phyloP scores from a whole-genome alignment of 2,329 filamentous ascomycete species.

The Alternaria burnsii region DNA sequence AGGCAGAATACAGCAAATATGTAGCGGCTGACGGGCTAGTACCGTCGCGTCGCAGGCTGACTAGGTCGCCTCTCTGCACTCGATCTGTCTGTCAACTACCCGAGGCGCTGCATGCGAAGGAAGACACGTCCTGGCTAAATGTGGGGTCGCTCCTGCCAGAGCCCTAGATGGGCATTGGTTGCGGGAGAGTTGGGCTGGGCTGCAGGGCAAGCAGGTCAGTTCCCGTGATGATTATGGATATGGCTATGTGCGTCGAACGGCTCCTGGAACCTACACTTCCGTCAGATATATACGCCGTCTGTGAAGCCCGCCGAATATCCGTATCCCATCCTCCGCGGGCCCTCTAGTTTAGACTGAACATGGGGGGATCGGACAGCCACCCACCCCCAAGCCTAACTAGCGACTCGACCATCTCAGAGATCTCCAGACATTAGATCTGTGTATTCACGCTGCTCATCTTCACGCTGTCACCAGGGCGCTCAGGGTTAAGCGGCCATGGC shows the following conservation, averaged over 20 bases:
- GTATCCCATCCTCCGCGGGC: conserved; percentile 6
- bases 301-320: conserved; percentile 6
- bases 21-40: conserved; percentile 10
- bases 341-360: conserved; percentile 7
- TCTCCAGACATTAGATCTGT: conserved; percentile 24
- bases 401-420: conserved; percentile 13
- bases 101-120: conserved; percentile 20
- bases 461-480: conserved; percentile 18
- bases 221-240: conserved; percentile 9
- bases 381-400: conserved; percentile 8
- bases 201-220: conserved; percentile 19
- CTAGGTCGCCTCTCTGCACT: not conserved
- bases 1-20: conserved; percentile 19
- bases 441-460: conserved; percentile 19
- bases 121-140: conserved; percentile 13
- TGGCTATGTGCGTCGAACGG: conserved; percentile 10
- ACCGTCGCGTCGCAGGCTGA: conserved; percentile 2
- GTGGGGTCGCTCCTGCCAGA: conserved; percentile 21
- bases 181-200: conserved; percentile 15
- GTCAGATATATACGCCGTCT: conserved; percentile 15
- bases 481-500: conserved; percentile 26
- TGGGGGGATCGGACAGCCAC: conserved; percentile 11
- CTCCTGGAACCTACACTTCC: not conserved
- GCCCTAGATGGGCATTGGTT: conserved; percentile 18
- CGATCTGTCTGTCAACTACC: conserved; percentile 3